phyloP scores from a whole-genome alignment of 2,329 filamentous ascomycete genomes.

The Monilinia fructicola region DNA sequence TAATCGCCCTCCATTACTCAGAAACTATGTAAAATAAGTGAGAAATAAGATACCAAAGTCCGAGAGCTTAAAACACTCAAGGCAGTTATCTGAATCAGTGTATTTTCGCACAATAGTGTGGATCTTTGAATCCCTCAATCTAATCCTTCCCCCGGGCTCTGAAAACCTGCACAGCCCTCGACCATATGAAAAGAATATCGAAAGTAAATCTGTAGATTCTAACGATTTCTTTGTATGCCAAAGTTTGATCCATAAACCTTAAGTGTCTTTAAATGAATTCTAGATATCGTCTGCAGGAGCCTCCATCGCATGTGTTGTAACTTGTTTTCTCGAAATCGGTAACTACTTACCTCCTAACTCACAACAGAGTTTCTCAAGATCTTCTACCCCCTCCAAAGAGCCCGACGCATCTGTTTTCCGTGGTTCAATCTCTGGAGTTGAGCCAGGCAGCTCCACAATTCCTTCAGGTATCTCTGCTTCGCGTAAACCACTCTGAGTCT shows the following conservation, averaged over 20 bases:
- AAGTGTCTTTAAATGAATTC: background rate
- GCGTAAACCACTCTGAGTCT: background rate
- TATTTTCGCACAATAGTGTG: background rate
- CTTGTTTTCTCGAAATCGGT: background rate
- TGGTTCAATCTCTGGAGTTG: background rate
- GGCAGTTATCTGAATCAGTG: background rate
- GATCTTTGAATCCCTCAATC: no score
- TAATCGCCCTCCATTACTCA: no score
- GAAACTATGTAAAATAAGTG: no score
- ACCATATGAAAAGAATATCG: background rate
- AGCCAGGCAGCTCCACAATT: background rate
- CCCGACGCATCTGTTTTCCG: no score
- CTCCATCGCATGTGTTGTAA: background rate
- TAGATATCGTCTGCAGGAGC: background rate
- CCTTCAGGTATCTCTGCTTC: background rate
- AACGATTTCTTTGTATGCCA: background rate
- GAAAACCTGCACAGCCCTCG: background rate
- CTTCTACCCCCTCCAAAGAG: background rate
- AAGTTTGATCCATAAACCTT: background rate
- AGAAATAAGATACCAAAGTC: no score
- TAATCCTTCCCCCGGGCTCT: background rate
- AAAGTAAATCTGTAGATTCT: background rate
- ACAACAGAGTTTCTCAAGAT: background rate
- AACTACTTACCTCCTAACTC: background rate
- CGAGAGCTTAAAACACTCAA: no score